phyloP scores from a whole-genome alignment of 208 protist genomes.

The Trypanosoma congolense region DNA sequence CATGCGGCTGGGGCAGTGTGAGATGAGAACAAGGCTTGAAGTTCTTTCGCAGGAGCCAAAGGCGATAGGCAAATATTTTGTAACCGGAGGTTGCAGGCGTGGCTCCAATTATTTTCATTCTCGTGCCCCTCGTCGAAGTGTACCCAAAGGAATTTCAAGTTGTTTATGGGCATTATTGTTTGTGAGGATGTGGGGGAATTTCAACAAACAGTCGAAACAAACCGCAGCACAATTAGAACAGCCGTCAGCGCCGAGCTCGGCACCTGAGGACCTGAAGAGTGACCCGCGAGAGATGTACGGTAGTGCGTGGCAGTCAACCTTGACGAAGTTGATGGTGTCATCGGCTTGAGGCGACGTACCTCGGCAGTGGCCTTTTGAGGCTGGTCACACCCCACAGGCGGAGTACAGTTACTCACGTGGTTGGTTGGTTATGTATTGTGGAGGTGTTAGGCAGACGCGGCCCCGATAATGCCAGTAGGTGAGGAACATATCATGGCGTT shows the following conservation, averaged over 20 bases:
- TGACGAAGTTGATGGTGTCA: no score
- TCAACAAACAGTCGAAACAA: constrained; percentile 4
- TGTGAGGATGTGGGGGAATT: constrained; percentile 46
- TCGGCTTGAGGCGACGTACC: no score
- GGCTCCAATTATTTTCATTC: constrained; percentile 33
- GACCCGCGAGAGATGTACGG: background rate
- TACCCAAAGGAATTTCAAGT: constrained; percentile 38
- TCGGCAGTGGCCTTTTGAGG: no score
- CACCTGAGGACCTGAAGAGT: background rate
- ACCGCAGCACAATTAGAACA: background rate
- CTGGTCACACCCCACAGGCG: no score
- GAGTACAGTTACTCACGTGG: no score
- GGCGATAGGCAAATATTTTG: constrained; percentile 47
- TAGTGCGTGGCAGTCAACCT: background rate
- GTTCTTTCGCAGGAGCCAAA: background rate
- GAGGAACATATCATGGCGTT: no score
- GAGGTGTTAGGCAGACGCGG: no score
- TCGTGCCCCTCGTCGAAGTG: constrained; percentile 37
- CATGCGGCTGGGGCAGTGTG: background rate
- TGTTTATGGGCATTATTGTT: constrained; percentile 37
- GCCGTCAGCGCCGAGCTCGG: background rate
- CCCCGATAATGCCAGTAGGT: no score
- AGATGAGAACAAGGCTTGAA: background rate
- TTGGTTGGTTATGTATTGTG: no score
- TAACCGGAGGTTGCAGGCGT: constrained; percentile 42